phyloP scores from a whole-genome alignment of 2,329 filamentous ascomycete genomes.

The Macrophomina pseudophaseolina region DNA sequence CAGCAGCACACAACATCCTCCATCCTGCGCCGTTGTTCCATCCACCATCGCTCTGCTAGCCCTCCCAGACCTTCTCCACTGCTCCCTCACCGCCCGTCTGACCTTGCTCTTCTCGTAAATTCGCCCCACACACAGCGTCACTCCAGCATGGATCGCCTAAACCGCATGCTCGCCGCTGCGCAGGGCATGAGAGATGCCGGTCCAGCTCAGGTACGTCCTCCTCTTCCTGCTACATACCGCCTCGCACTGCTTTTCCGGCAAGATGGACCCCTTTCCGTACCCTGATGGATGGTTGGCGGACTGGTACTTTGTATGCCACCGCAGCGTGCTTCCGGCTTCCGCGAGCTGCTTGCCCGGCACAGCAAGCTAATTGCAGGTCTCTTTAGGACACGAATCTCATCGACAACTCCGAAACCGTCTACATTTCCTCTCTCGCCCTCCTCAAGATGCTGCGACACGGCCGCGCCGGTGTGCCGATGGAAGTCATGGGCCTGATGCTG shows the following conservation, averaged over 20 bases:
- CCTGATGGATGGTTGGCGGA: conserved; percentile 25
- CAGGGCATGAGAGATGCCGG: conserved; percentile 68
- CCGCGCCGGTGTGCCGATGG: conserved; percentile 97
- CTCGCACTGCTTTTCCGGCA: conserved; percentile 14
- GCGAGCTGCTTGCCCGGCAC: conserved; percentile 6
- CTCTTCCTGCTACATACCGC: conserved; percentile 24
- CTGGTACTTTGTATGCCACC: conserved; percentile 26
- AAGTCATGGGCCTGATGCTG: conserved; percentile 99
- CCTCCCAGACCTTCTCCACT: conserved; percentile 10
- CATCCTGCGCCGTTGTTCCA: conserved; percentile 9
- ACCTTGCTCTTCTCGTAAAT: conserved; percentile 17
- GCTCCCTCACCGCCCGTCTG: conserved; percentile 8
- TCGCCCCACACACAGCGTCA: conserved; percentile 20
- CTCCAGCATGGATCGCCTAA: conserved; percentile 81
- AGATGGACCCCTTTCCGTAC: conserved; percentile 27
- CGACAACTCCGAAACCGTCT: conserved; percentile 98
- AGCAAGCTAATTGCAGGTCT: conserved; percentile 7
- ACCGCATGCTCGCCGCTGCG: conserved; percentile 81
- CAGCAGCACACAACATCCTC: conserved; percentile 12
- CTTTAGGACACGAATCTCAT: conserved; percentile 87
- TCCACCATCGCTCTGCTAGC: conserved; percentile 9
- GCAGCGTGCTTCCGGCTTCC: neutral
- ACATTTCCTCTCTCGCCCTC: conserved; percentile 95
- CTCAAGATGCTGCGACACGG: conserved; percentile 99
- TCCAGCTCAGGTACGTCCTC: conserved; percentile 63